phyloP scores from a whole-genome alignment of 225 moss, liverwort and hornwort genomes.

The Polytrichum formosum region DNA sequence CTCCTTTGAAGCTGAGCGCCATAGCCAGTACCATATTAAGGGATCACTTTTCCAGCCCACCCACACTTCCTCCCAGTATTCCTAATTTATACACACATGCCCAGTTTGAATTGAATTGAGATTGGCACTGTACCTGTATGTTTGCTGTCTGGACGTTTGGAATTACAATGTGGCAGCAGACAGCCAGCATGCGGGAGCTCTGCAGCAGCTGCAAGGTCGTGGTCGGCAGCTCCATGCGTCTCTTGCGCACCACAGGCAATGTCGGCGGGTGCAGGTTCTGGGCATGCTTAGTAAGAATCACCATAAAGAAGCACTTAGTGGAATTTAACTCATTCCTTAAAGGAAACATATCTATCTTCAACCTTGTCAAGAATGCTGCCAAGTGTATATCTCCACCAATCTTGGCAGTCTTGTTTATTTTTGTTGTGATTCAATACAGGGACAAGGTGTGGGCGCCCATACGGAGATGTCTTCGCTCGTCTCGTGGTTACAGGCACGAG shows the following conservation, averaged over 20 bases:
- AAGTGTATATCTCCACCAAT: no score
- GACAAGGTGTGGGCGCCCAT: slow-evolving; percentile 7
- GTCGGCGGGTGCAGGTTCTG: not conserved
- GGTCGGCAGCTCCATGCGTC: slow-evolving; percentile 4
- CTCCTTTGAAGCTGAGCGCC: no score
- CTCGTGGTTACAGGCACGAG: slow-evolving; percentile 41
- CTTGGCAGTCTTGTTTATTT: not conserved
- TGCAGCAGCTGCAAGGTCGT: slow-evolving; percentile 5
- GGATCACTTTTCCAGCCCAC: no score
- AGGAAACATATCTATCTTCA: no score
- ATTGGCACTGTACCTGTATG: not conserved
- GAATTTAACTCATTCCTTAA: no score
- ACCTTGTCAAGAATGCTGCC: no score
- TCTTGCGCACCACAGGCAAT: not conserved
- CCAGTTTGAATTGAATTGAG: no score
- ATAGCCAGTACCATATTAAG: no score
- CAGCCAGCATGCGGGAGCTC: not conserved
- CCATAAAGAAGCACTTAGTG: no score
- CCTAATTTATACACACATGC: no score
- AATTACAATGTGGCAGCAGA: not conserved
- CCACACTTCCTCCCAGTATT: no score
- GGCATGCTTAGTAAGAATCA: slow-evolving; percentile 4
- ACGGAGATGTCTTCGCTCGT: slow-evolving; percentile 33
- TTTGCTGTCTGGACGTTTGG: slow-evolving; percentile 2
- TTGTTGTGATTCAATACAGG: slow-evolving; percentile 11